Evolutionary conservation across 352 stramenopile species (phyloP).

Genomic region (Globisporangium mamillatum): DNA sequence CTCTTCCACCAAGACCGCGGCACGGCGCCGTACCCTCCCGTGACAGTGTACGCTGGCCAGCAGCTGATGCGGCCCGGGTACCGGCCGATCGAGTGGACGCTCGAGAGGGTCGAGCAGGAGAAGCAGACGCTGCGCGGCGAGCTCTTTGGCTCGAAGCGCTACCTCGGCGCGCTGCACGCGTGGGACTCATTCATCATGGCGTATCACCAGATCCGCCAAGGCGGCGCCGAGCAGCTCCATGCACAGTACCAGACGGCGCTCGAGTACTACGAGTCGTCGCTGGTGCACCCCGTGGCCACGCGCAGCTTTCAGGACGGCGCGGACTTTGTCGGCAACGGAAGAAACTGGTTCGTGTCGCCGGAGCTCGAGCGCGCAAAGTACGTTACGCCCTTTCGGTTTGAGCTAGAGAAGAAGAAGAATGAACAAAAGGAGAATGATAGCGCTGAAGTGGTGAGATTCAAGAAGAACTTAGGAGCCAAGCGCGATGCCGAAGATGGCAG

Average conservation of each 20-base stretch:
- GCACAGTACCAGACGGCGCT: conserved; percentile 54
- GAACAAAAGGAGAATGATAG: neutral
- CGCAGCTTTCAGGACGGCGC: conserved; percentile 30
- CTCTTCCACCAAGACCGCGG: conserved; percentile 35
- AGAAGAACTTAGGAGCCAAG: neutral
- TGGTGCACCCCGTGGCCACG: conserved; percentile 33
- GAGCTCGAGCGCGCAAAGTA: conserved; percentile 10
- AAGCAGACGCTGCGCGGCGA: conserved; percentile 23
- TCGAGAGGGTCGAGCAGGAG: conserved; percentile 45
- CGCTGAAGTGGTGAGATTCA: neutral
- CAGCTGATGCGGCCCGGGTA: conserved; percentile 36
- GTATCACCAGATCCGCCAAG: conserved; percentile 35
- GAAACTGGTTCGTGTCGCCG: conserved; percentile 43
- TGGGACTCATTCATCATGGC: conserved; percentile 37
- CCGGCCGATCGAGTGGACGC: conserved; percentile 41
- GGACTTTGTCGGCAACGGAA: conserved; percentile 31
- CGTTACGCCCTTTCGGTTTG: conserved; percentile 11
- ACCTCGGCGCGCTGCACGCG: conserved; percentile 9
- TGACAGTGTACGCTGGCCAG: conserved; percentile 52
- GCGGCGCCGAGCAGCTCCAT: conserved; percentile 38
- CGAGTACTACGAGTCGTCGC: conserved; percentile 54
- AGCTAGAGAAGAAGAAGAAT: neutral
- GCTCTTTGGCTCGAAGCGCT: conserved; percentile 19
- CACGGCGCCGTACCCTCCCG: conserved; percentile 29
- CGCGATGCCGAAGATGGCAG: neutral